These are phyloP conservation scores for Biscogniauxia sp. DNA, from an alignment of 2,329 filamentous ascomycete genomes.

Conservation along the genomic window DNA sequence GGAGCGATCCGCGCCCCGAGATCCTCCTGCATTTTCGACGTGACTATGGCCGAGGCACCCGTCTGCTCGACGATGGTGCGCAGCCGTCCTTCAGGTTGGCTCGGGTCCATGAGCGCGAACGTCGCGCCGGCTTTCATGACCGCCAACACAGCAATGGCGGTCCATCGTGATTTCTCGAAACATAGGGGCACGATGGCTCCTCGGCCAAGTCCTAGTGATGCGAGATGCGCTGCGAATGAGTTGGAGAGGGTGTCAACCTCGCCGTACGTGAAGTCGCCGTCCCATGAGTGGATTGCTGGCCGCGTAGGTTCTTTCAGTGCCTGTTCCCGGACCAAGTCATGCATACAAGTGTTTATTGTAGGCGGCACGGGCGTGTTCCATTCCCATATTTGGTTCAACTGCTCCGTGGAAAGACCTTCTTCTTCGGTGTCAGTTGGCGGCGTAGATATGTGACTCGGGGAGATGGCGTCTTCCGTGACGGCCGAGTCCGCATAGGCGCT, in stretches of 20 bases:
- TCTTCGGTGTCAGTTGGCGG: constrained; percentile 30
- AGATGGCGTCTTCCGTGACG: constrained; percentile 22
- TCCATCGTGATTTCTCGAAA: constrained; percentile 49
- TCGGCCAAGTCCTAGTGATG: constrained; percentile 34
- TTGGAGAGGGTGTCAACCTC: constrained; percentile 44
- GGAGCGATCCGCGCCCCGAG: constrained; percentile 38
- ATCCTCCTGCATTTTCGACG: constrained; percentile 38
- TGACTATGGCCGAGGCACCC: constrained; percentile 38
- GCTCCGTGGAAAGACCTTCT: constrained; percentile 30
- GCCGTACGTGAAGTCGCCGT: constrained; percentile 45
- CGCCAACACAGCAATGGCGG: constrained; percentile 43
- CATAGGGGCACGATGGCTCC: constrained; percentile 49
- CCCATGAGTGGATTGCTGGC: constrained; percentile 49
- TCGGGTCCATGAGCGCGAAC: constrained; percentile 47
- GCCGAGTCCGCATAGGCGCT: constrained; percentile 15
- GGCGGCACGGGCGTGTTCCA: constrained; percentile 45
- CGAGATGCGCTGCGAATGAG: constrained; percentile 39
- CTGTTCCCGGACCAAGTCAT: constrained; percentile 44
- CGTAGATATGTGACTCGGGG: constrained; percentile 22
- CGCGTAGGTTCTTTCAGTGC: constrained; percentile 37
- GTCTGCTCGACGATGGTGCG: constrained; percentile 45
- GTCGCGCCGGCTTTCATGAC: constrained; percentile 49
- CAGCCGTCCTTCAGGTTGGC: constrained; percentile 44
- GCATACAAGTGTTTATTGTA: constrained; percentile 42
- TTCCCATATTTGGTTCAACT: constrained; percentile 44